Percentiles rank a stretch among this genome's conserved stretches.
Conservation (phyloP, 2,329 filamentous ascomycete genomes). For the Berkeleyomyces rouxiae region DNA sequence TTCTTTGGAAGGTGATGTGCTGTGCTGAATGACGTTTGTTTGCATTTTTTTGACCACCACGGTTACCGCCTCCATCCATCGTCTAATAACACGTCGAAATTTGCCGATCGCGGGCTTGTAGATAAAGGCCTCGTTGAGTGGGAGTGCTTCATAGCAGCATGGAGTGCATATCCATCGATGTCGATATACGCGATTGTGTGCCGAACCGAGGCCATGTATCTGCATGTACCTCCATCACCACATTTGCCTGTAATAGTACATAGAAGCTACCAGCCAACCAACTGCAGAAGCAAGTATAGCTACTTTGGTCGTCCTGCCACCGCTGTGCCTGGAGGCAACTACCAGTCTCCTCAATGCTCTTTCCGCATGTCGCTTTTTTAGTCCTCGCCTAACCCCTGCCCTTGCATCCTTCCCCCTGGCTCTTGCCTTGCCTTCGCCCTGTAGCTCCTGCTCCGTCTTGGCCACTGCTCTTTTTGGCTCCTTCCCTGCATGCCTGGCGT, state of each 20-base stretch:
- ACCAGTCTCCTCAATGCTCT: neutral
- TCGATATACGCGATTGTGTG: too few relatives aligned
- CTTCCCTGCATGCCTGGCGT: neutral
- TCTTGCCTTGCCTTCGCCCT: neutral
- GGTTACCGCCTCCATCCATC: neutral
- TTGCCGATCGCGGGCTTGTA: neutral
- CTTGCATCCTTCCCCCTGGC: neutral
- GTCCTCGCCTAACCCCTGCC: neutral
- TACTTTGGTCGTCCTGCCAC: too few relatives aligned
- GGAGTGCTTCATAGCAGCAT: neutral
- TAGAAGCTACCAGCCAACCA: too few relatives aligned
- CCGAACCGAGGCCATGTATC: neutral
- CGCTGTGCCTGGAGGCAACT: too few relatives aligned
- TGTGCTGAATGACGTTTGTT: neutral
- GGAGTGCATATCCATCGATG: too few relatives aligned
- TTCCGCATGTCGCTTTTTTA: neutral
- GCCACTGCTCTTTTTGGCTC: slow-evolving; percentile 2
- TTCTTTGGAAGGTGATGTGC: neutral
- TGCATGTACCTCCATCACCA: neutral
- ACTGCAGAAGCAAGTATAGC: too few relatives aligned
- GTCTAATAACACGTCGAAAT: neutral
- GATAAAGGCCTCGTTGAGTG: too few relatives aligned
- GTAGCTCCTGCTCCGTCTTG: neutral
- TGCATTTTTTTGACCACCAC: neutral
- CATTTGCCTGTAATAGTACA: neutral